Percentiles rank a stretch among this genome's conserved stretches.
Conservation (phyloP, 371 early-diverging fungal species). For the Mortierella sp. region DNA sequence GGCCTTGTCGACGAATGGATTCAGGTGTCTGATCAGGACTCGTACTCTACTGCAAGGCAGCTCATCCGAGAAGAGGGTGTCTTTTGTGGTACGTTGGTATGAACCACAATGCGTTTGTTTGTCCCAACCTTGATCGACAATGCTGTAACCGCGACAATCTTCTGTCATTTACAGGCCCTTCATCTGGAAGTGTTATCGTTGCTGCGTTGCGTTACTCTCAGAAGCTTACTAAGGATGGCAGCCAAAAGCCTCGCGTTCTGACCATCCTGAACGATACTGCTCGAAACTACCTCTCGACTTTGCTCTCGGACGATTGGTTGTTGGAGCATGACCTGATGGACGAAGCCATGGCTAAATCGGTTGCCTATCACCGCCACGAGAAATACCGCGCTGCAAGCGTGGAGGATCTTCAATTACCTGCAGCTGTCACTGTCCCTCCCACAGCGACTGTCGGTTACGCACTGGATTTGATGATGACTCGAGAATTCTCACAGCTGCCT, state of each 20-base stretch:
- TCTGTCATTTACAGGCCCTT: constrained; percentile 58
- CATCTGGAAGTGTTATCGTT: constrained; percentile 77
- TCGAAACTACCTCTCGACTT: constrained; percentile 73
- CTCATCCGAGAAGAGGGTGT: constrained; percentile 76
- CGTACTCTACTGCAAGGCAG: constrained; percentile 78
- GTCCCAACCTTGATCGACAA: too few relatives aligned
- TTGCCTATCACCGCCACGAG: constrained; percentile 68
- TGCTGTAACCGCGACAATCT: too few relatives aligned
- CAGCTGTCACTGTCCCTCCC: constrained; percentile 78
- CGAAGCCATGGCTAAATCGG: constrained; percentile 64
- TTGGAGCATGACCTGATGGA: constrained; percentile 80
- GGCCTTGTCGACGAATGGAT: constrained; percentile 75
- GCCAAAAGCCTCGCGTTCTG: constrained; percentile 53
- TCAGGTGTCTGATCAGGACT: constrained; percentile 75
- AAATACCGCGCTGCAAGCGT: constrained; percentile 83
- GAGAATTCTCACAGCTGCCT: constrained; percentile 90
- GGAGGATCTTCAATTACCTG: constrained; percentile 87
- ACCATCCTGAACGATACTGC: constrained; percentile 78
- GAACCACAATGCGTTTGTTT: too few relatives aligned
- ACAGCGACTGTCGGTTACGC: constrained; percentile 69
- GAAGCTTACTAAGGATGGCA: constrained; percentile 13
- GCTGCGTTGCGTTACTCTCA: constrained; percentile 69
- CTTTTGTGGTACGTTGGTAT: constrained; percentile 63
- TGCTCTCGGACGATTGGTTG: constrained; percentile 82
- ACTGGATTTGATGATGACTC: constrained; percentile 79